Evolutionary conservation across 306 rosid genomes (phyloP).

Genomic region (Hippophae rhamnoides): DNA sequence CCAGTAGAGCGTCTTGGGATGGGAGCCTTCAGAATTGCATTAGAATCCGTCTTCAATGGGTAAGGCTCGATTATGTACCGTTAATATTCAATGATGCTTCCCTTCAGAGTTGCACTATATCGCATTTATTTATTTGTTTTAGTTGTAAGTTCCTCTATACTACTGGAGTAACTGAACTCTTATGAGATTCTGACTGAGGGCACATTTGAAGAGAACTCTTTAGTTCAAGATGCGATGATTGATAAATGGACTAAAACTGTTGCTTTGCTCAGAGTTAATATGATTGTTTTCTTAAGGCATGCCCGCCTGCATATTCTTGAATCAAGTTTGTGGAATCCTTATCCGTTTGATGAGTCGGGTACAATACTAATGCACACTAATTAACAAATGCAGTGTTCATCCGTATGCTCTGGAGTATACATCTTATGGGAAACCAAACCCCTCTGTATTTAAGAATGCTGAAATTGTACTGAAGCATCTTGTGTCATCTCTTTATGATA

Average conservation of each 20-base stretch:
- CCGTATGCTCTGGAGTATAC: slow-evolving; percentile 53
- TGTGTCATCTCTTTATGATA: slow-evolving; percentile 16
- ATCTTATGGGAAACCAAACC: slow-evolving; percentile 71
- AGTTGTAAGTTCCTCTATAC: too few species aligned
- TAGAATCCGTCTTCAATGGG: slow-evolving; percentile 81
- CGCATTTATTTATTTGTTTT: not conserved
- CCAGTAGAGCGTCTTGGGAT: slow-evolving; percentile 87
- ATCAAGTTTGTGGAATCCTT: not conserved
- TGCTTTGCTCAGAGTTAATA: too few species aligned
- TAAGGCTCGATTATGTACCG: slow-evolving; percentile 24
- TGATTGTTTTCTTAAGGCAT: too few species aligned
- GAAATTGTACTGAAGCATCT: slow-evolving; percentile 54
- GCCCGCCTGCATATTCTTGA: not conserved
- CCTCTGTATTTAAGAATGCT: slow-evolving; percentile 76
- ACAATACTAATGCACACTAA: slow-evolving; percentile 1
- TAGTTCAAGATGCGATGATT: too few species aligned
- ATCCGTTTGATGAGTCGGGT: not conserved
- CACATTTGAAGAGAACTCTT: too few species aligned
- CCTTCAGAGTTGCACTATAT: not conserved
- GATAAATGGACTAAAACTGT: too few species aligned
- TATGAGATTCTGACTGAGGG: too few species aligned
- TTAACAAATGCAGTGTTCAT: slow-evolving; percentile 44
- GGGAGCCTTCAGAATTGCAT: slow-evolving; percentile 96
- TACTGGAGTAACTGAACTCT: too few species aligned
- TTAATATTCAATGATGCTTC: not conserved